phyloP scores from a whole-genome alignment of 2,329 filamentous ascomycete genomes.

The Lachnellula hyalina region DNA sequence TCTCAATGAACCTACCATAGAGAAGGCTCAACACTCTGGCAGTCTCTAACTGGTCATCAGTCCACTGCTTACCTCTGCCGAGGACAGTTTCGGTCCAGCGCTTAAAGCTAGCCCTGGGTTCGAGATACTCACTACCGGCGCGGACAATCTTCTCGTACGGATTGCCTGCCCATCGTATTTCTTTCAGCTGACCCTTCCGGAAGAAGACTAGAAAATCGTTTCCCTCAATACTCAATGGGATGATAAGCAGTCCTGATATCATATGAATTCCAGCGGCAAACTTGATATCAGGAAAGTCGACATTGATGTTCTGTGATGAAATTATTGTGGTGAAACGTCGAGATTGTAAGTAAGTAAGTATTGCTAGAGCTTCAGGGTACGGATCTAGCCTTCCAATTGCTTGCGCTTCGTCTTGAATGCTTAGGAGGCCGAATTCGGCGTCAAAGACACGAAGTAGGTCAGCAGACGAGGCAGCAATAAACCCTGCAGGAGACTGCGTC shows the following conservation, averaged over 20 bases:
- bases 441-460: conserved; percentile 20
- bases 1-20: conserved; percentile 25
- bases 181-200: conserved; percentile 14
- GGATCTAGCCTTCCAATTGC: conserved; percentile 22
- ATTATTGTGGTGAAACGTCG: conserved; percentile 13
- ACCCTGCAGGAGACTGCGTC: conserved; percentile 12
- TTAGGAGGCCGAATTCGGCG: conserved; percentile 23
- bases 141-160: conserved; percentile 18
- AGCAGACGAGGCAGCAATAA: conserved; percentile 18
- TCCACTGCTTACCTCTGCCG: conserved; percentile 20
- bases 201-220: conserved; percentile 24
- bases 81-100: conserved; percentile 20
- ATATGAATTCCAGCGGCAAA: conserved; percentile 14
- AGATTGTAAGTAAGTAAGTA: conserved; percentile 18
- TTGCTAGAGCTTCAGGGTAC: conserved; percentile 20
- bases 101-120: conserved; percentile 19
- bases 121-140: conserved; percentile 17
- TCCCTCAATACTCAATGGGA: conserved; percentile 21
- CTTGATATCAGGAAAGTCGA: conserved; percentile 17
- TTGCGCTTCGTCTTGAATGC: conserved; percentile 19
- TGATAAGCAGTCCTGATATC: conserved; percentile 19
- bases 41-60: conserved; percentile 24
- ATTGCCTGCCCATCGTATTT: conserved; percentile 23
- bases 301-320: conserved; percentile 16
- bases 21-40: conserved; percentile 19